phyloP scores from a whole-genome alignment of 2,329 filamentous ascomycete genomes.

The Penicillium rolfsii region DNA sequence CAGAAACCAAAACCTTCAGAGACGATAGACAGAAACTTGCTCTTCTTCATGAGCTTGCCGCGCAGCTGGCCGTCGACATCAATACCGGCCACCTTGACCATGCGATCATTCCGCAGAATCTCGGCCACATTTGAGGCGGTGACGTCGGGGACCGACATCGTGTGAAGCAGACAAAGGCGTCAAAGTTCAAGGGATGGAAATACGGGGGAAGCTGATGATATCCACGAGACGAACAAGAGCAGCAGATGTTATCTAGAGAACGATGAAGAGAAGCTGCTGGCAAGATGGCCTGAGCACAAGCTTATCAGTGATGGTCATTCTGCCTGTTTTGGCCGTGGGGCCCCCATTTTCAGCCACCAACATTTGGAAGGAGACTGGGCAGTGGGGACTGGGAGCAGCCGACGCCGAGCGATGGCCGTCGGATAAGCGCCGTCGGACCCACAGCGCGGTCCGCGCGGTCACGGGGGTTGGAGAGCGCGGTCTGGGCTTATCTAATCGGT shows the following conservation, averaged over 20 bases:
- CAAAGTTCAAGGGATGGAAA: background rate
- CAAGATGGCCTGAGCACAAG: background rate
- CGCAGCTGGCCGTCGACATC: conserved; percentile 87
- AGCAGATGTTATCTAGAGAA: background rate
- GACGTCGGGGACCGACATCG: conserved; percentile 24
- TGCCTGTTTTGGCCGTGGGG: background rate
- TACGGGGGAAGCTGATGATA: background rate
- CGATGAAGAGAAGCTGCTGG: background rate
- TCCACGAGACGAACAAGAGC: background rate
- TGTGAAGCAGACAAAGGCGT: background rate
- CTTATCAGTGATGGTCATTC: conserved; percentile 8
- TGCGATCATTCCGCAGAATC: conserved; percentile 70
- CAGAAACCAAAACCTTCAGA: conserved; percentile 86
- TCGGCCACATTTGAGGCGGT: conserved; percentile 67
- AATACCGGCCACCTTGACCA: conserved; percentile 84
- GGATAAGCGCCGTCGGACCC: conserved; percentile 4
- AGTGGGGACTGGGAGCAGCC: background rate
- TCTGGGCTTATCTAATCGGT: conserved; percentile 24
- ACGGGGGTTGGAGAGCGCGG: conserved; percentile 4
- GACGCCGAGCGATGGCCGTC: conserved; percentile 5
- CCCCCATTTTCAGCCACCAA: background rate
- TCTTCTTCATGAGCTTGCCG: conserved; percentile 89
- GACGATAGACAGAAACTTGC: conserved; percentile 86
- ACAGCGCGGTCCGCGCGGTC: conserved; percentile 12
- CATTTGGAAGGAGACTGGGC: background rate